A percentile compares a stretch with the other conserved stretches of the same genome.
Evolutionary conservation across 345 rosid genomes (phyloP).

Genomic region (Brassica carinata): DNA sequence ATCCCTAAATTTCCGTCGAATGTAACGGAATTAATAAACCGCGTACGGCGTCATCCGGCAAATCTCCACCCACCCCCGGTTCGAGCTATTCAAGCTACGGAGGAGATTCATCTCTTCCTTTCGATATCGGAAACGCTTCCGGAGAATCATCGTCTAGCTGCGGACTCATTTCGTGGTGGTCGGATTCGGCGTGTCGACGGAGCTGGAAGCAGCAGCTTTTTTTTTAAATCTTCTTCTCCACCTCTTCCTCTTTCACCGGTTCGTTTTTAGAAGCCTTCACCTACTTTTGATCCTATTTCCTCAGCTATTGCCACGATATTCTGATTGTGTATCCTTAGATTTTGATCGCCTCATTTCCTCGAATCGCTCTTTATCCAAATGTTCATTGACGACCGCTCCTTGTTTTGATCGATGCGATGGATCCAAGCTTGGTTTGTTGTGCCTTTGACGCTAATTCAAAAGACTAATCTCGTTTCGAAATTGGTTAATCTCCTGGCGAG

Average conservation of each 20-base stretch:
- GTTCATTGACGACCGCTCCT: background rate
- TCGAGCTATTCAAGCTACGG: constrained; percentile 23
- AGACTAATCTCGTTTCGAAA: background rate
- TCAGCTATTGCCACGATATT: background rate
- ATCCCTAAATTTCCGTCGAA: constrained; percentile 17
- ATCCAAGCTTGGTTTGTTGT: background rate
- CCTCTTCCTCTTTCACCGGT: constrained; percentile 29
- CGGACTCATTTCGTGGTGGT: background rate
- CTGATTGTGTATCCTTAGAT: background rate
- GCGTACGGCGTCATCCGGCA: constrained; percentile 29
- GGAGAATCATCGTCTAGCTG: constrained; percentile 11
- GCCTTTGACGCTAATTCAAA: background rate
- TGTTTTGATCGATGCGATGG: background rate
- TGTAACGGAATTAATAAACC: constrained; percentile 21
- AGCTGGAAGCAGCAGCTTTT: constrained; percentile 30
- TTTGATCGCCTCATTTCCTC: background rate
- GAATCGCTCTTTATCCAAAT: constrained; percentile 3
- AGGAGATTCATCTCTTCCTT: constrained; percentile 8
- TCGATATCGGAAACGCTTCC: background rate
- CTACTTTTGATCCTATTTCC: constrained; percentile 16
- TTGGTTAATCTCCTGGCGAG: background rate
- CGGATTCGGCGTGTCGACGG: constrained; percentile 5
- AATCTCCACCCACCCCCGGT: constrained; percentile 18
- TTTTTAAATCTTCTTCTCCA: background rate
- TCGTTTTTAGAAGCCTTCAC: background rate